Percentiles rank a stretch among this genome's conserved stretches.
Evolutionary conservation across 148 eudicot species (phyloP).

Genomic region (Rhododendron henanense): DNA sequence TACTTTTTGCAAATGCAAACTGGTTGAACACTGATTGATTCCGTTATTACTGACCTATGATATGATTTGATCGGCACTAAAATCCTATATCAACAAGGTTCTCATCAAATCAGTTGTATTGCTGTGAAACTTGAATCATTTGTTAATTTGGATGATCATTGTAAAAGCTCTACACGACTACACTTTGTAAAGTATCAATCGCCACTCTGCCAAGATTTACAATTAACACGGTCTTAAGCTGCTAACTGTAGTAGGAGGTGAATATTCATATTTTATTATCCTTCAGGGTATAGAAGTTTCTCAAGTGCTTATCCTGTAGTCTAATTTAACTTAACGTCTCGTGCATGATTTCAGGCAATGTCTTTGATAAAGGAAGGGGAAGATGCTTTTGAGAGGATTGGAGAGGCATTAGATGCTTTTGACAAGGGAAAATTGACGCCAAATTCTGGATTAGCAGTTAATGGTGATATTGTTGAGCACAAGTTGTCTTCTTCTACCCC

Average conservation of each 20-base stretch:
- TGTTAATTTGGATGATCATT: not conserved
- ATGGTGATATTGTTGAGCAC: slow-evolving; percentile 19
- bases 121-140: not conserved
- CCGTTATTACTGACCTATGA: not conserved
- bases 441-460: slow-evolving; percentile 8
- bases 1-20: not conserved
- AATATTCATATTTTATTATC: not conserved
- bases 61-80: not conserved
- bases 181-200: not conserved
- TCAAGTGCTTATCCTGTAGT: not conserved
- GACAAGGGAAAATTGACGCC: slow-evolving; percentile 20
- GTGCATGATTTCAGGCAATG: slow-evolving; percentile 45
- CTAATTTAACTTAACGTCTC: not conserved
- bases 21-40: slow-evolving; percentile 5
- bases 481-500: slow-evolving; percentile 20
- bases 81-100: not conserved
- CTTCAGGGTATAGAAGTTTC: not conserved
- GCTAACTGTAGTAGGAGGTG: not conserved
- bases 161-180: not conserved
- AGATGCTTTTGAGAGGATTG: slow-evolving; percentile 43
- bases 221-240: not conserved
- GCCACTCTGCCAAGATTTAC: not conserved
- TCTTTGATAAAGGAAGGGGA: slow-evolving; percentile 40
- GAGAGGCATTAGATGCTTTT: slow-evolving; percentile 53
- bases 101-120: not conserved